These are phyloP conservation scores for Lactarius vividus DNA, from an alignment of 768 basidiomycete species.

Conservation along the genomic window DNA sequence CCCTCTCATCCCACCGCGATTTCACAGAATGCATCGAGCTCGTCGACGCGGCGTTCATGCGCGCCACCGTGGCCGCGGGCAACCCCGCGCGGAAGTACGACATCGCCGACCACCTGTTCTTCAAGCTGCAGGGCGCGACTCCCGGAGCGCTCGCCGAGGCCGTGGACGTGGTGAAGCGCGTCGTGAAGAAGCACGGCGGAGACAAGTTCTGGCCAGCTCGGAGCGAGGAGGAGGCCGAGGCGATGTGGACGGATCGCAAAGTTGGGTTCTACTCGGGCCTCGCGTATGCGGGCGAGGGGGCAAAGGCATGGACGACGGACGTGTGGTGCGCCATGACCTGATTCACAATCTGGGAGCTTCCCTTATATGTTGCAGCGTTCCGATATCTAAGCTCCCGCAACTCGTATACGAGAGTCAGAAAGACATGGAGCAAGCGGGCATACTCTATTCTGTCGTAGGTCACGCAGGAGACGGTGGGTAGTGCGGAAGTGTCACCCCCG, in stretches of 20 bases:
- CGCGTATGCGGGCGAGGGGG: slow-evolving; percentile 51
- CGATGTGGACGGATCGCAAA: slow-evolving; percentile 74
- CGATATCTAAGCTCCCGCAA: slow-evolving; percentile 61
- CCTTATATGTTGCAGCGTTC: slow-evolving; percentile 41
- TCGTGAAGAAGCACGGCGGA: slow-evolving; percentile 65
- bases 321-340: slow-evolving; percentile 53
- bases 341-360: background rate
- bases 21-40: slow-evolving; percentile 78
- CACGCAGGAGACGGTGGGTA: slow-evolving; percentile 72
- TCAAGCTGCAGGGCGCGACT: slow-evolving; percentile 81
- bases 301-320: slow-evolving; percentile 67
- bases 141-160: slow-evolving; percentile 58
- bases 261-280: slow-evolving; percentile 58
- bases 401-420: slow-evolving; percentile 68
- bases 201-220: slow-evolving; percentile 64
- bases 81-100: slow-evolving; percentile 34
- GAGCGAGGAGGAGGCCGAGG: slow-evolving; percentile 59
- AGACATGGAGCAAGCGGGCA: slow-evolving; percentile 55
- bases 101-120: slow-evolving; percentile 65
- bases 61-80: slow-evolving; percentile 55
- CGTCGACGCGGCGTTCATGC: slow-evolving; percentile 69
- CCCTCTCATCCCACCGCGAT: too few species aligned
- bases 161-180: slow-evolving; percentile 52
- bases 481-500: slow-evolving; percentile 18
- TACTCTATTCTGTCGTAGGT: slow-evolving; percentile 66